phyloP scores from a whole-genome alignment of 75 land plant genomes.

The Chamaecyparis obtusa region DNA sequence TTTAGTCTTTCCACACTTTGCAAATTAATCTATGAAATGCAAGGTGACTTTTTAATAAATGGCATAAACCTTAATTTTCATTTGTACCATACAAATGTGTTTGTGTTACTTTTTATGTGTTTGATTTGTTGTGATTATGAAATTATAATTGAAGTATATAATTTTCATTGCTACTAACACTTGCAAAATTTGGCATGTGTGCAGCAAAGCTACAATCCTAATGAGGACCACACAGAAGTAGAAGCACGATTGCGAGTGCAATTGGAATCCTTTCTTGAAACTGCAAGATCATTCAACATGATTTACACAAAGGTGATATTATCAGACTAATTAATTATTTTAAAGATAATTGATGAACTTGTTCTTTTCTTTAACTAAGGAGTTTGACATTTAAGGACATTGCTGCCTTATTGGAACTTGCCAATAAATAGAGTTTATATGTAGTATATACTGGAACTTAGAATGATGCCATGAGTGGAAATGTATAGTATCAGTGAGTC shows the following conservation, averaged over 20 bases:
- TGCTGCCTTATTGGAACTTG: background rate
- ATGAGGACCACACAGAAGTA: conserved; percentile 83
- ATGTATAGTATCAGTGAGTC: background rate
- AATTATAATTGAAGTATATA: conserved; percentile 6
- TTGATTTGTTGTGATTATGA: background rate
- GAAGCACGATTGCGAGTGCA: conserved; percentile 60
- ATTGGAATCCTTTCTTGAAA: conserved; percentile 83
- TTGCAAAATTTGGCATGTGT: conserved; percentile 1
- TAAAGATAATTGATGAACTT: background rate
- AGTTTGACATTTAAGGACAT: background rate
- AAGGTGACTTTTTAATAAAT: background rate
- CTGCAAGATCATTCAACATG: conserved; percentile 79
- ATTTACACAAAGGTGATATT: conserved; percentile 88
- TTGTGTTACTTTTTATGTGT: background rate
- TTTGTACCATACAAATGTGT: background rate
- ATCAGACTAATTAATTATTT: background rate
- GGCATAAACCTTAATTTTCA: background rate
- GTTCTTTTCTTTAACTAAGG: background rate
- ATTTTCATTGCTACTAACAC: background rate
- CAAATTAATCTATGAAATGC: background rate
- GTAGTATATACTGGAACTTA: background rate
- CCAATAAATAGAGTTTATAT: background rate
- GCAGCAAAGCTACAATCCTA: conserved; percentile 87
- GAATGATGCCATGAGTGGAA: background rate
- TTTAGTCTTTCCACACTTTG: background rate